phyloP scores from a whole-genome alignment of 108 stramenopile species.

The Pseudonitzschia delicatissima region DNA sequence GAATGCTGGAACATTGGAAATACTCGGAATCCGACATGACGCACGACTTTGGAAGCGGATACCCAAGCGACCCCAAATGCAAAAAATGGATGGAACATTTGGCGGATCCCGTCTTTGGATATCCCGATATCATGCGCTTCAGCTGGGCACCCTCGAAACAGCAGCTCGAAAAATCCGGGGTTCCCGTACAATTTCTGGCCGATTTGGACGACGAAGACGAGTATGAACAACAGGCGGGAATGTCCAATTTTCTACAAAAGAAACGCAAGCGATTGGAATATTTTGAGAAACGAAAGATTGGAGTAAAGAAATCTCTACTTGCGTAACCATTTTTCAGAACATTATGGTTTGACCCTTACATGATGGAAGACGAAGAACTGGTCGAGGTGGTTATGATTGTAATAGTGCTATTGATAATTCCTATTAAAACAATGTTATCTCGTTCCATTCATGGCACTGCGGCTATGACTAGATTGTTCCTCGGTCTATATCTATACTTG shows the following conservation, averaged over 20 bases:
- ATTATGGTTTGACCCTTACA: no score
- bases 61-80: slow-evolving; percentile 79
- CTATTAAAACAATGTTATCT: no score
- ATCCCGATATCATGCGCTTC: slow-evolving; percentile 71
- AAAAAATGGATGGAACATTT: slow-evolving; percentile 56
- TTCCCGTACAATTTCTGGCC: slow-evolving; percentile 50
- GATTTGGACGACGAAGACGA: slow-evolving; percentile 60
- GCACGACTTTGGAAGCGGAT: slow-evolving; percentile 50
- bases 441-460: no score
- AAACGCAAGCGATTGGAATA: slow-evolving; percentile 27
- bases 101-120: slow-evolving; percentile 60
- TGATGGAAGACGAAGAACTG: no score
- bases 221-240: slow-evolving; percentile 30
- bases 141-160: slow-evolving; percentile 75
- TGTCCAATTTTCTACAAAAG: slow-evolving; percentile 33
- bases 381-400: not conserved
- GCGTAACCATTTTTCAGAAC: not conserved
- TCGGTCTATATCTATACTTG: no score
- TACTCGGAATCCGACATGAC: slow-evolving; percentile 45
- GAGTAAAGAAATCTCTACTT: slow-evolving; percentile 1
- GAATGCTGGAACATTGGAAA: slow-evolving; percentile 54
- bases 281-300: slow-evolving; percentile 29
- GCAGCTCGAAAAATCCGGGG: slow-evolving; percentile 30
- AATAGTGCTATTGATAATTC: slow-evolving; percentile 15
- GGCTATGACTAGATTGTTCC: no score